A percentile compares a stretch with the other conserved stretches of the same genome.
Conservation (phyloP, 2,329 filamentous ascomycete genomes). For the Xylariaceae sp. region DNA sequence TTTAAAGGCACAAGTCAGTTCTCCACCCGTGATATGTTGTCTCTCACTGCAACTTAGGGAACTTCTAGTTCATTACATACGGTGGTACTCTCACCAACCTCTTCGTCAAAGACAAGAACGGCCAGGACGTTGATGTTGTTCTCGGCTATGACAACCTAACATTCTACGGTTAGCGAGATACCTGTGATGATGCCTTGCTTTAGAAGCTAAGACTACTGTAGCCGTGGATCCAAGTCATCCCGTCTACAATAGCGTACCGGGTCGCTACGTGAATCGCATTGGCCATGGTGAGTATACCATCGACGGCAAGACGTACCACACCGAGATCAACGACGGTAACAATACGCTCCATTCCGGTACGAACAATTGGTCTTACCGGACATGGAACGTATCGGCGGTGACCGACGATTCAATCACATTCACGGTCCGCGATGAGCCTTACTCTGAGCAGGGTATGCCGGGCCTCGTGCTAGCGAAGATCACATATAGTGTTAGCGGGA, state of each 20-base stretch:
- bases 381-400: constrained; percentile 56
- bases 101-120: constrained; percentile 59
- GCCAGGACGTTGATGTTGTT: constrained; percentile 58
- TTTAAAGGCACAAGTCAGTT: constrained; percentile 33
- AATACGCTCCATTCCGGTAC: constrained; percentile 57
- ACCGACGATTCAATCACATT: constrained; percentile 60
- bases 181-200: not conserved
- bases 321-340: constrained; percentile 50
- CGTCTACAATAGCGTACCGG: constrained; percentile 59
- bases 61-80: constrained; percentile 37
- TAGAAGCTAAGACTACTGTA: constrained; percentile 1
- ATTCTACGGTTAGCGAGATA: constrained; percentile 45
- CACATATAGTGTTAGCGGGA: constrained; percentile 56
- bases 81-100: constrained; percentile 60
- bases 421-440: constrained; percentile 55
- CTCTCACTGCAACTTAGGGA: constrained; percentile 4
- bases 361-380: constrained; percentile 60
- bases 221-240: constrained; percentile 47
- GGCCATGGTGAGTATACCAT: constrained; percentile 54
- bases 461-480: constrained; percentile 58
- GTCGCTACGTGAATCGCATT: constrained; percentile 62
- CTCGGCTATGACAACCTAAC: constrained; percentile 59
- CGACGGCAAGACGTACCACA: constrained; percentile 49
- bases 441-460: constrained; percentile 57
- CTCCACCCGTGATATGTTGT: not conserved